phyloP scores from a whole-genome alignment of 1,284 basidiomycete species.

The Neonothopanus nambi region DNA sequence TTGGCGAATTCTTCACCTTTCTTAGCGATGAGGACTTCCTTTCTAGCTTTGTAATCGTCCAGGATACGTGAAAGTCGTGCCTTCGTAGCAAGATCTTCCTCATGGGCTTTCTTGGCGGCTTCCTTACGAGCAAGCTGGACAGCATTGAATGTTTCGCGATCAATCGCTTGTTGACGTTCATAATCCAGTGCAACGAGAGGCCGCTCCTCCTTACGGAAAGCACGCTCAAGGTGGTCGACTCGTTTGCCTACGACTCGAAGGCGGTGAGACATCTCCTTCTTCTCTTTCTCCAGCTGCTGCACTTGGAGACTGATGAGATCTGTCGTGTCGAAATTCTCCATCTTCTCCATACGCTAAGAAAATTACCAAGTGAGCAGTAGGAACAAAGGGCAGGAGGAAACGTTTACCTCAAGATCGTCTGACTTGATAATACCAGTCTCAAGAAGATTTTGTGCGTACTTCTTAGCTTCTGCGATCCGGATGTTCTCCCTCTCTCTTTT shows the following conservation, averaged over 20 bases:
- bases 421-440: constrained; percentile 85
- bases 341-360: constrained; percentile 32
- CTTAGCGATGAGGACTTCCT: constrained; percentile 61
- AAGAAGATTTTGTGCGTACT: constrained; percentile 85
- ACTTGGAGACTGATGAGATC: constrained; percentile 92
- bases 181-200: constrained; percentile 89
- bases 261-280: constrained; percentile 84
- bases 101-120: constrained; percentile 62
- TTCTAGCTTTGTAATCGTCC: constrained; percentile 70
- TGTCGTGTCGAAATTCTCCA: constrained; percentile 86
- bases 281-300: constrained; percentile 95
- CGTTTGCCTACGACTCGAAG: constrained; percentile 87
- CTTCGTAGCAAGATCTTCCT: constrained; percentile 79
- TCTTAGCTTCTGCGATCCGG: constrained; percentile 83
- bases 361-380: background rate
- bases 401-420: constrained; percentile 73
- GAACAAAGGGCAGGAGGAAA: constrained; percentile 3
- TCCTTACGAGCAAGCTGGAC: constrained; percentile 67
- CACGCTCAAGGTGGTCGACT: constrained; percentile 95
- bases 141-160: constrained; percentile 70
- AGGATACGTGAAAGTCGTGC: constrained; percentile 74
- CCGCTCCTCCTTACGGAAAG: constrained; percentile 92
- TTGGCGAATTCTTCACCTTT: constrained; percentile 74
- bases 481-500: constrained; percentile 84
- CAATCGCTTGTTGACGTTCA: constrained; percentile 75